Percentiles rank a stretch among this genome's conserved stretches.
These are phyloP conservation scores for Acidiella bohemica DNA, from an alignment of 495 filamentous ascomycete species.

Conservation along the genomic window DNA sequence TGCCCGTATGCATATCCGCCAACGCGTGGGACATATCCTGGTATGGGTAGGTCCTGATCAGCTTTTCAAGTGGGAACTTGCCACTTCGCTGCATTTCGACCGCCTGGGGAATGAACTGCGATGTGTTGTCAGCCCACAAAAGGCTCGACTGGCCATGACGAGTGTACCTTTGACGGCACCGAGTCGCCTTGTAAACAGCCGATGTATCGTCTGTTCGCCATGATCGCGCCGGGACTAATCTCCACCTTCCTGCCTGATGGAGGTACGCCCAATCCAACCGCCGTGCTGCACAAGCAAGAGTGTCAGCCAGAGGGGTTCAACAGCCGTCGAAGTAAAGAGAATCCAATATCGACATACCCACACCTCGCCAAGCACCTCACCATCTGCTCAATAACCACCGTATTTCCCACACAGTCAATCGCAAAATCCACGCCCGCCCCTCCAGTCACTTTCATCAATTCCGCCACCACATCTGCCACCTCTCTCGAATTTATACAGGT, in stretches of 20 bases:
- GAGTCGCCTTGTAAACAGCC: constrained; percentile 9
- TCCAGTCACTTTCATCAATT: constrained; percentile 6
- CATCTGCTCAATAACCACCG: constrained; percentile 5
- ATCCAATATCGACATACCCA: no score
- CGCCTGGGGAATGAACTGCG: constrained; percentile 10
- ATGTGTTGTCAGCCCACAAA: neutral
- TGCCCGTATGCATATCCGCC: constrained; percentile 4
- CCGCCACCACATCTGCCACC: constrained; percentile 5
- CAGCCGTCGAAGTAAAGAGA: neutral
- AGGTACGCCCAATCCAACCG: constrained; percentile 4
- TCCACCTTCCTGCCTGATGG: no score
- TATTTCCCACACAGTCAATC: constrained; percentile 5
- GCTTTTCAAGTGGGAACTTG: constrained; percentile 9
- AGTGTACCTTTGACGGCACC: neutral
- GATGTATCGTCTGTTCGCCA: constrained; percentile 3
- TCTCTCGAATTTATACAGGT: constrained; percentile 11
- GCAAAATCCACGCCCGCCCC: constrained; percentile 5
- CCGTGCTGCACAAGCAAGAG: constrained; percentile 1
- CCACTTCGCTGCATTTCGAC: constrained; percentile 13
- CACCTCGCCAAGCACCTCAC: constrained; percentile 2
- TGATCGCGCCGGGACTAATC: constrained; percentile 5
- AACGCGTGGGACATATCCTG: constrained; percentile 7
- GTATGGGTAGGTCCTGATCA: constrained; percentile 8
- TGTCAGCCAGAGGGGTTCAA: neutral
- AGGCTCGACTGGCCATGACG: neutral